These are phyloP conservation scores for Naganishia onofrii DNA, from an alignment of 768 basidiomycete species.

Conservation along the genomic window DNA sequence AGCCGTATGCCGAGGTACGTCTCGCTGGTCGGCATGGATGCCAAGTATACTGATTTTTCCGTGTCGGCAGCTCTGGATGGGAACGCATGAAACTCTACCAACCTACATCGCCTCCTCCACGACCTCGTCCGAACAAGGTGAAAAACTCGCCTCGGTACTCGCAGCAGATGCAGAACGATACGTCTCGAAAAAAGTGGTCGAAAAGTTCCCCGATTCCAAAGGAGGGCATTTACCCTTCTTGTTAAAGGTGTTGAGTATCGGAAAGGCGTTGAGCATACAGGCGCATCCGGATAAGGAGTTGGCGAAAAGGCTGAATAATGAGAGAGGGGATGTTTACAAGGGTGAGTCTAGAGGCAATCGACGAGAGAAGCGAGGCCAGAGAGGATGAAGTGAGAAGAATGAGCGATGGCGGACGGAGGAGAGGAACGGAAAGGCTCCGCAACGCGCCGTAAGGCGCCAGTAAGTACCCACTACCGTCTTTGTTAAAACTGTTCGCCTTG, in stretches of 20 bases:
- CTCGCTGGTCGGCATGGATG: not conserved
- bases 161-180: constrained; percentile 63
- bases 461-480: too few relatives aligned
- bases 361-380: constrained; percentile 52
- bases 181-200: constrained; percentile 61
- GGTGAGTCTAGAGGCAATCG: constrained; percentile 57
- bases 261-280: constrained; percentile 86
- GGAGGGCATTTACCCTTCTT: constrained; percentile 81
- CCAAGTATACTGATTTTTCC: not conserved
- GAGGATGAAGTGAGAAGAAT: constrained; percentile 52
- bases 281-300: constrained; percentile 84
- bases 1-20: constrained; percentile 88
- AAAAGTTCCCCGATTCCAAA: constrained; percentile 57
- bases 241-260: constrained; percentile 86
- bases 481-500: too few relatives aligned
- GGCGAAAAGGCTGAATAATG: constrained; percentile 66
- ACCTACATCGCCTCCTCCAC: constrained; percentile 57
- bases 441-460: too few relatives aligned
- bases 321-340: constrained; percentile 82
- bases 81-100: constrained; percentile 79
- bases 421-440: not conserved
- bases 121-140: too few relatives aligned
- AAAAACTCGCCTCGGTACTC: constrained; percentile 62
- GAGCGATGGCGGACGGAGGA: not conserved
- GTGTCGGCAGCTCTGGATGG: constrained; percentile 86